A percentile compares a stretch with the other conserved stretches of the same genome.
phyloP scores from a whole-genome alignment of 75 land plant species.

The Chamaecyparis obtusa region DNA sequence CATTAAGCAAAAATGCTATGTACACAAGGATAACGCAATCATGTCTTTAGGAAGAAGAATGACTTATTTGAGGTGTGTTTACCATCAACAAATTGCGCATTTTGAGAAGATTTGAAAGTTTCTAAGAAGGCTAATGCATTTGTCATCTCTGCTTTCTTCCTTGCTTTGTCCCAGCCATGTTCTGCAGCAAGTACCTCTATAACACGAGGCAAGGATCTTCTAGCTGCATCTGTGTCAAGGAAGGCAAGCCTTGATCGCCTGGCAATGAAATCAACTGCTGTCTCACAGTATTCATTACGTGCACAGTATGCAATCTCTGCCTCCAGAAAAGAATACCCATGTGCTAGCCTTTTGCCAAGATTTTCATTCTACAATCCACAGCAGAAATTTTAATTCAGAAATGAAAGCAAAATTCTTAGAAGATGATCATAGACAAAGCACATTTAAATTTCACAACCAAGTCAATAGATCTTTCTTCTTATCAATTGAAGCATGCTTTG shows the following conservation, averaged over 20 bases:
- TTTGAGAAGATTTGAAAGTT: slow-evolving; percentile 88
- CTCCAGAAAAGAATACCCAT: slow-evolving; percentile 94
- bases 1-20: not conserved
- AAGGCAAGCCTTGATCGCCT: slow-evolving; percentile 88
- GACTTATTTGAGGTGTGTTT: slow-evolving; percentile 42
- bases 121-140: slow-evolving; percentile 65
- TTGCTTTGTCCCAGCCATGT: slow-evolving; percentile 76
- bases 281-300: slow-evolving; percentile 93
- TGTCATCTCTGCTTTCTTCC: slow-evolving; percentile 59
- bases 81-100: slow-evolving; percentile 90
- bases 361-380: slow-evolving; percentile 58
- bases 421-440: not conserved
- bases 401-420: not conserved
- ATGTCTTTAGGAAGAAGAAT: slow-evolving; percentile 2
- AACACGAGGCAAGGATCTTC: slow-evolving; percentile 72
- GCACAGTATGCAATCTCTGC: slow-evolving; percentile 99
- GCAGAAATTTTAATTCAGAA: not conserved
- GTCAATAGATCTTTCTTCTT: not conserved
- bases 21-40: not conserved
- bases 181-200: slow-evolving; percentile 81
- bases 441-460: not conserved
- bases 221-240: slow-evolving; percentile 93
- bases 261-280: slow-evolving; percentile 96
- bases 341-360: slow-evolving; percentile 89
- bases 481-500: not conserved